Evolutionary conservation across 2,329 filamentous ascomycete species (phyloP).

Genomic region (Bipolaris gigantea): DNA sequence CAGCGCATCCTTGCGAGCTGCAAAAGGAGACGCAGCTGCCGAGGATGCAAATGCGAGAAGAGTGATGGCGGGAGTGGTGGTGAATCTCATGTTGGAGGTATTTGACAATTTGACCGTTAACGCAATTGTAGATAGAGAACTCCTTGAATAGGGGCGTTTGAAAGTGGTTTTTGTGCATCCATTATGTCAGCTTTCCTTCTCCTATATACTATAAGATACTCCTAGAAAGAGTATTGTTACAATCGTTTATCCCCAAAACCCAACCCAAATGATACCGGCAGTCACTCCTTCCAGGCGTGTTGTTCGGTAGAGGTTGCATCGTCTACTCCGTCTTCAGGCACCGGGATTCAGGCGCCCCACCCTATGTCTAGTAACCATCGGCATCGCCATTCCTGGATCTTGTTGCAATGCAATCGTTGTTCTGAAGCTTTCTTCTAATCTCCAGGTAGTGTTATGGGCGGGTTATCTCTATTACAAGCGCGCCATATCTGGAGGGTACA

Average conservation of each 20-base stretch:
- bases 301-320: background rate
- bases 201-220: background rate
- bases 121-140: background rate
- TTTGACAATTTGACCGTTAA: background rate
- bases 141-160: background rate
- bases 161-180: too few species aligned
- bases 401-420: background rate
- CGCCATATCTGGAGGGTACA: background rate
- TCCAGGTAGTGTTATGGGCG: background rate
- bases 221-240: background rate
- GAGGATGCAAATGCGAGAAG: constrained; percentile 15
- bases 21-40: constrained; percentile 11
- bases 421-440: background rate
- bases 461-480: background rate
- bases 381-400: background rate
- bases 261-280: background rate
- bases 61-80: constrained; percentile 8
- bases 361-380: constrained; percentile 8
- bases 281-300: background rate
- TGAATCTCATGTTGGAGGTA: constrained; percentile 16
- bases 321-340: constrained; percentile 7
- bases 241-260: background rate
- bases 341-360: background rate
- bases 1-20: constrained; percentile 16
- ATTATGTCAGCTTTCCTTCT: background rate